phyloP scores from a whole-genome alignment of 2,329 filamentous ascomycete species.

The Talaromyces sp. region DNA sequence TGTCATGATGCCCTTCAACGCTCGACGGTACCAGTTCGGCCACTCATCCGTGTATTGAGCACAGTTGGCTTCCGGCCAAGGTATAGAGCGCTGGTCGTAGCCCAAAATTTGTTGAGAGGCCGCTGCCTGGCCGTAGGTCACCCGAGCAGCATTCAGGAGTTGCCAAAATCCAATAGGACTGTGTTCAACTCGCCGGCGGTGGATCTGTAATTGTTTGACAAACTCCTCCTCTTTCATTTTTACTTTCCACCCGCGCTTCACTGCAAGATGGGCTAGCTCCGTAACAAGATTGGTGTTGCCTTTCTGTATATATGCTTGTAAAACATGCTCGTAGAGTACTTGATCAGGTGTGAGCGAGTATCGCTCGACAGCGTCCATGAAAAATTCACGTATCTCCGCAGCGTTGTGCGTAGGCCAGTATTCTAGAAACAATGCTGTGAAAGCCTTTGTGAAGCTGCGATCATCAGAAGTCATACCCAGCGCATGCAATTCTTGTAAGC shows the following conservation, averaged over 20 bases:
- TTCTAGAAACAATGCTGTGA: constrained; percentile 44
- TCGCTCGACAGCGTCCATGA: constrained; percentile 36
- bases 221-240: constrained; percentile 32
- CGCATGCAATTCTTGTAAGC: constrained; percentile 39
- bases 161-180: constrained; percentile 41
- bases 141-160: constrained; percentile 40
- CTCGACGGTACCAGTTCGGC: constrained; percentile 33
- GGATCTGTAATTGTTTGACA: constrained; percentile 34
- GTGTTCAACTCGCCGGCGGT: constrained; percentile 36
- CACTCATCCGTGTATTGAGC: constrained; percentile 26
- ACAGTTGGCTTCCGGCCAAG: constrained; percentile 27
- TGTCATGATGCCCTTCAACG: constrained; percentile 30
- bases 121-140: constrained; percentile 33
- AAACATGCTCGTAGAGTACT: constrained; percentile 41
- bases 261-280: constrained; percentile 33
- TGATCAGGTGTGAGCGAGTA: constrained; percentile 40
- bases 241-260: constrained; percentile 35
- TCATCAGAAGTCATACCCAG: constrained; percentile 32
- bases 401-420: constrained; percentile 41
- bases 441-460: constrained; percentile 34
- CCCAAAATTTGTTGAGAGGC: constrained; percentile 39
- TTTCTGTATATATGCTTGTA: constrained; percentile 42
- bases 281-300: constrained; percentile 34
- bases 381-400: constrained; percentile 35
- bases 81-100: constrained; percentile 34